Conservation (phyloP, 2,329 filamentous ascomycete species). For the Septoria petroselini region DNA sequence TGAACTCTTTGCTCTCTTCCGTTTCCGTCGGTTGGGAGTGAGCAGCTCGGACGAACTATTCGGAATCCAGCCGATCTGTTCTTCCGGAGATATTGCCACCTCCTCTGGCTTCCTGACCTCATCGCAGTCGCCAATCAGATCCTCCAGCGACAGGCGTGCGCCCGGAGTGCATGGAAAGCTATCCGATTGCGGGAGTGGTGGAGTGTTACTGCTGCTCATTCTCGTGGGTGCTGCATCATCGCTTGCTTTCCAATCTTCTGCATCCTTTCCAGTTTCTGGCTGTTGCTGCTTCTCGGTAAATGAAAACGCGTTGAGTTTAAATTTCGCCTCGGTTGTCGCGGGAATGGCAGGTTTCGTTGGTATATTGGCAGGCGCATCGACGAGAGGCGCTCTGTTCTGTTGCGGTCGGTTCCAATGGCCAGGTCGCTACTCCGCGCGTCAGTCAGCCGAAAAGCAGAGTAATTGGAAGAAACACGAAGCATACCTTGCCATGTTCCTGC, state of each 20-base stretch:
- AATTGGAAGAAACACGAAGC: conserved; percentile 4
- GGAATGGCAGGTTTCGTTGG: conserved; percentile 45
- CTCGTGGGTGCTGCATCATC: not conserved
- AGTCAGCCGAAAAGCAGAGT: not conserved
- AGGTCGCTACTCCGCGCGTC: conserved; percentile 21
- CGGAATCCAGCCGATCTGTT: conserved; percentile 59
- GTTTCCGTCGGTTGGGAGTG: conserved; percentile 41
- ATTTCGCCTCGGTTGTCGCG: conserved; percentile 52
- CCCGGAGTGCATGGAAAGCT: conserved; percentile 57
- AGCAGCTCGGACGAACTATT: conserved; percentile 45
- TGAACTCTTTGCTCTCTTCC: conserved; percentile 48
- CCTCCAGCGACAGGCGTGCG: conserved; percentile 57
- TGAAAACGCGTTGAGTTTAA: conserved; percentile 56
- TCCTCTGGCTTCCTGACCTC: conserved; percentile 49
- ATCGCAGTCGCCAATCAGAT: conserved; percentile 60
- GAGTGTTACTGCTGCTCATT: conserved; percentile 18
- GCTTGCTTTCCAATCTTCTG: not conserved
- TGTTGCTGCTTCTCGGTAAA: conserved; percentile 41
- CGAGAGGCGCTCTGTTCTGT: conserved; percentile 22
- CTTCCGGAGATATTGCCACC: conserved; percentile 55
- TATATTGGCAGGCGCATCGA: conserved; percentile 27
- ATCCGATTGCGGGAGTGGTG: conserved; percentile 32
- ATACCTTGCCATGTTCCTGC: conserved; percentile 46
- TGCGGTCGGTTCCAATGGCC: conserved; percentile 29
- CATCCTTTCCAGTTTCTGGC: conserved; percentile 47